Conservation (phyloP, 2,329 filamentous ascomycete species). For the Akanthomyces uredinophilus region DNA sequence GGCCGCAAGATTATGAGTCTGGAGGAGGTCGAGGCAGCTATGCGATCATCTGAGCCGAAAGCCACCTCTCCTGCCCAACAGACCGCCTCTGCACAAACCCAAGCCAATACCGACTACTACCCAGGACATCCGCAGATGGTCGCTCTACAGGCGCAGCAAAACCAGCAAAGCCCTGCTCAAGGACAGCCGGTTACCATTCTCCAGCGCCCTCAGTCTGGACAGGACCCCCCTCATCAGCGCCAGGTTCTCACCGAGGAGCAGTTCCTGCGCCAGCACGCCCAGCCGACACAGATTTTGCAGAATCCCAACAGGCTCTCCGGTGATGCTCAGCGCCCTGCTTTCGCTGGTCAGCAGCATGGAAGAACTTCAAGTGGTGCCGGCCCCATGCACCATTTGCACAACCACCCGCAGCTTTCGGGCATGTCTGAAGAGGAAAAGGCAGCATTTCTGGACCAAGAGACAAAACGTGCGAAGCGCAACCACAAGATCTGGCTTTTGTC, state of each 20-base stretch:
- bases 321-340: conserved; percentile 36
- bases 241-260: conserved; percentile 20
- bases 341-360: conserved; percentile 35
- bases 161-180: conserved; percentile 31
- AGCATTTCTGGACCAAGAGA: conserved; percentile 82
- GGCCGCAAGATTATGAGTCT: conserved; percentile 84
- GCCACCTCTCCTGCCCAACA: conserved; percentile 29
- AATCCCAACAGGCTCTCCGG: conserved; percentile 64
- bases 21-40: conserved; percentile 93
- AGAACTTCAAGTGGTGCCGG: conserved; percentile 48
- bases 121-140: conserved; percentile 18
- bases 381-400: conserved; percentile 28
- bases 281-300: conserved; percentile 72
- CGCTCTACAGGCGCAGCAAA: conserved; percentile 25
- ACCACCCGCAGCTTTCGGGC: conserved; percentile 50
- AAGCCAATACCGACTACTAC: conserved; percentile 14
- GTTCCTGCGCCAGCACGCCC: conserved; percentile 39
- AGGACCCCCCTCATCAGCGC: conserved; percentile 32
- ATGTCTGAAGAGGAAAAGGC: conserved; percentile 80
- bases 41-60: conserved; percentile 66
- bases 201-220: conserved; percentile 47
- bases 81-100: not conserved
- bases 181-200: conserved; percentile 51
- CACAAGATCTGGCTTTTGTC: conserved; percentile 95
- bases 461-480: conserved; percentile 91